Conservation (phyloP, 2,329 filamentous ascomycete genomes). For the Dactylonectria estremocensis region DNA sequence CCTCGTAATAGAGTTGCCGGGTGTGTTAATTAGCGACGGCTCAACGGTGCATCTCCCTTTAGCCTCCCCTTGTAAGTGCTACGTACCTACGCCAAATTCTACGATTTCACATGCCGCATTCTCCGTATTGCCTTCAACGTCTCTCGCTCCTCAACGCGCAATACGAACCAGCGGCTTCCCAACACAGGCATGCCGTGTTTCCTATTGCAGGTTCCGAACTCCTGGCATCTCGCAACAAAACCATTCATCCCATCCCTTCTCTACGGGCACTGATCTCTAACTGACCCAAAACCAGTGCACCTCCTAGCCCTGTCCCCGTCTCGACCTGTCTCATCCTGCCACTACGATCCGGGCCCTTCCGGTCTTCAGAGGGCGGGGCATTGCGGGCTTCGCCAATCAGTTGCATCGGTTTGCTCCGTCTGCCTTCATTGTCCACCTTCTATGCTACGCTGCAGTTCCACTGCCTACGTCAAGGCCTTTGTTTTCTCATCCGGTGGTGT, state of each 20-base stretch:
- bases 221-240: constrained; percentile 8
- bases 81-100: neutral
- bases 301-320: constrained; percentile 32
- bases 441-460: constrained; percentile 19
- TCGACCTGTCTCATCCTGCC: constrained; percentile 40
- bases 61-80: neutral
- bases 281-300: constrained; percentile 20
- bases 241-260: constrained; percentile 14
- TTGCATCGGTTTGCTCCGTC: constrained; percentile 9
- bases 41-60: constrained; percentile 4
- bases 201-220: neutral
- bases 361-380: constrained; percentile 32
- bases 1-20: neutral
- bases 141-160: neutral
- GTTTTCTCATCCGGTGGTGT: neutral
- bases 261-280: constrained; percentile 22
- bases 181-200: constrained; percentile 1
- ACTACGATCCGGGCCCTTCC: constrained; percentile 29
- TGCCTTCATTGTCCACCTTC: constrained; percentile 17
- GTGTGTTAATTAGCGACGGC: neutral
- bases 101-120: constrained; percentile 14
- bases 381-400: constrained; percentile 20
- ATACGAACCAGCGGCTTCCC: neutral
- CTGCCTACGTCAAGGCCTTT: constrained; percentile 17
- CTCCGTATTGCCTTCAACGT: neutral